Evolutionary conservation across 495 filamentous ascomycete species (phyloP).

Genomic region (Clavariopsis aquatica): DNA sequence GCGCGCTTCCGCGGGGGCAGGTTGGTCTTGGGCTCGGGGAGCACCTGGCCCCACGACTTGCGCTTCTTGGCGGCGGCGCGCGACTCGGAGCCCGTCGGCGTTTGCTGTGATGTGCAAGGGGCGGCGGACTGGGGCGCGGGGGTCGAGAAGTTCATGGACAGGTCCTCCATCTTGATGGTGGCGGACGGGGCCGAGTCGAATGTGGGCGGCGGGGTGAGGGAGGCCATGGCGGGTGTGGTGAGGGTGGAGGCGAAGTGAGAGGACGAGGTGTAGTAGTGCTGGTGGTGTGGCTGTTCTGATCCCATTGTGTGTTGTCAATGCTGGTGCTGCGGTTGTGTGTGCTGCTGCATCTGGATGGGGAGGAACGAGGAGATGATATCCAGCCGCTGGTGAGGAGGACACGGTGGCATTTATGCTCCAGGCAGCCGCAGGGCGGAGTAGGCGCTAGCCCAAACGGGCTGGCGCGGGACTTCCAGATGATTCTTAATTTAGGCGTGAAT

Average conservation of each 20-base stretch:
- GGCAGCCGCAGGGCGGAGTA: conserved; percentile 21
- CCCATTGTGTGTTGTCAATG: conserved; percentile 14
- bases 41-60: conserved; percentile 98
- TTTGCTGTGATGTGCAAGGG: neutral
- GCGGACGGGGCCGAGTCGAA: conserved; percentile 12
- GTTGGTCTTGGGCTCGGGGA: conserved; percentile 95
- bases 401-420: conserved; percentile 30
- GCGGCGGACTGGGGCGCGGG: conserved; percentile 2
- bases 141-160: conserved; percentile 4
- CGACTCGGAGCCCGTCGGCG: conserved; percentile 10
- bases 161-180: conserved; percentile 41
- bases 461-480: conserved; percentile 3
- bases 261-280: neutral
- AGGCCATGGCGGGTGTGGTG: conserved; percentile 23
- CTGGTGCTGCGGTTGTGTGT: conserved; percentile 5
- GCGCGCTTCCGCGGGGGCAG: conserved; percentile 95
- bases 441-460: conserved; percentile 13
- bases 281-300: conserved; percentile 3
- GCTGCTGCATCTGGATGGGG: conserved; percentile 34
- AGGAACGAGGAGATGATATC: conserved; percentile 6
- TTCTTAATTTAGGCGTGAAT: conserved; percentile 35
- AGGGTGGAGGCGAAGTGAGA: conserved; percentile 13
- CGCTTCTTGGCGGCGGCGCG: conserved; percentile 86
- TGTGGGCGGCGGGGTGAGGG: conserved; percentile 17
- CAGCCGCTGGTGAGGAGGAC: neutral